Evolutionary conservation across 202 grass and related monocot species (phyloP), one percentile per base, ranked within the genome.

Genomic region (Zizania palustris): DNA sequence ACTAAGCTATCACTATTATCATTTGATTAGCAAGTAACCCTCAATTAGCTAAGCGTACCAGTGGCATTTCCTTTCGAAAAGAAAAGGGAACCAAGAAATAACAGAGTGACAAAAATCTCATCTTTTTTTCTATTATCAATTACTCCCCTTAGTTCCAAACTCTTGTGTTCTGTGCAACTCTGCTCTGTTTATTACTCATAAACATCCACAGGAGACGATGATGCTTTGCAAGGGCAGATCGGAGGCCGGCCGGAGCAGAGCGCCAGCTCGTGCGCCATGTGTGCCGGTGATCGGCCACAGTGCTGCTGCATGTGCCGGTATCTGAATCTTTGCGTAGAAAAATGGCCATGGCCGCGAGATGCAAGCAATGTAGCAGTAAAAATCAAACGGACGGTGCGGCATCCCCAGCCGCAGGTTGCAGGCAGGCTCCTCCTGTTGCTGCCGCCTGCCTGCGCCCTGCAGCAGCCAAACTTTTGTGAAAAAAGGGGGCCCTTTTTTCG

Each of bases 261-360:
- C 37, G 68, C 38, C 38, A 39, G 48, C 35, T 18, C 58, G 14
- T 20, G 21, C 74, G 56, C 63, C 70, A 74, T 75, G 85, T 50
- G 80, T 70, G 73, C 67, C 70, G 76, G 63, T 74, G 84, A 87
- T 76, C 65, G 82, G 69, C 77, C 83, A 67, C 73, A 49, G 92
- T 73, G 72, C 64, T 6, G 14, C 76, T 5, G 28, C 88, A 91
- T 89, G 88, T 88, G 88, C 79, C 7, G 4, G 2, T 18, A 65
- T 81, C 75, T 67, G 22, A 86, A 11, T 71, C 15, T 54, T 40
- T 43, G 61, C 41, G 79, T 55, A 80, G 8, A 60, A 63, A 72
- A 80, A 61, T 21, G 55, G 11, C 33, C 1, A 42, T 28, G 28
- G 28, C 28, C 28, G 28, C 28, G 28, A 28, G 28, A 28, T 28